Evolutionary conservation across 345 rosid species (phyloP), one percentile per base, ranked within the genome.

Genomic region (Eucalyptus regnans): DNA sequence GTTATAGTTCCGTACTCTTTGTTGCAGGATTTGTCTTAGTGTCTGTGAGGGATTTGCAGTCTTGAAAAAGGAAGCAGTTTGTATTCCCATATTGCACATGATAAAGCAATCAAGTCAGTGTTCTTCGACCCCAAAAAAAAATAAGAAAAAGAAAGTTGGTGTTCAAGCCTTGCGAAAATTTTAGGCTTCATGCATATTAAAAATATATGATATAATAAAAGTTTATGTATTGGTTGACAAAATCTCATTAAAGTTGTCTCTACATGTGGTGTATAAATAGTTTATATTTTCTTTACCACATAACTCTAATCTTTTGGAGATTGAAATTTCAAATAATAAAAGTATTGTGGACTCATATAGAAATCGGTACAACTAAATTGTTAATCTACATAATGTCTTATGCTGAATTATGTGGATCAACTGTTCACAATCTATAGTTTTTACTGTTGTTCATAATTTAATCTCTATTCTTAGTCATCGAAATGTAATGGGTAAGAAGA

Each of bases 31-130:
- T 58, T 58, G 13, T 0, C 7, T 0, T 23, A 58, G 27, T 58
- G n/a, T 58, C 1, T 58, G 8, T 51, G 20, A 51, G 54, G 8
- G 54, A 51, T 51, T 16, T 51, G 0, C 4, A 0, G 8, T 51
- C 54, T 50, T 15, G 6, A 15, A 50, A 50, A 50, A 50, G 3
- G 52, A 6, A 50, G 52, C 52, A 50, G 18, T 50, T 50, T 50
- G 7, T 15, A 50, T 50, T 51, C 54, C 22, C 20, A 51, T 51
- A 7, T 51, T 51, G 54, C 22, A 51, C 22, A 51, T 51, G 22
- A 16, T 51, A 6, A 16, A 50, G 20, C 52, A 16, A 50, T 50
- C 52, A 2, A 15, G 8, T 50, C 6, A 18, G 52, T 15, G 52
- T 15, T 50, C 52, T 50, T 50, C 0, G 52, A 51, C 54, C 54